Percentiles rank a stretch among this genome's conserved stretches.
Evolutionary conservation across 2,329 filamentous ascomycete species (phyloP).

Genomic region (Penicillium sp.): DNA sequence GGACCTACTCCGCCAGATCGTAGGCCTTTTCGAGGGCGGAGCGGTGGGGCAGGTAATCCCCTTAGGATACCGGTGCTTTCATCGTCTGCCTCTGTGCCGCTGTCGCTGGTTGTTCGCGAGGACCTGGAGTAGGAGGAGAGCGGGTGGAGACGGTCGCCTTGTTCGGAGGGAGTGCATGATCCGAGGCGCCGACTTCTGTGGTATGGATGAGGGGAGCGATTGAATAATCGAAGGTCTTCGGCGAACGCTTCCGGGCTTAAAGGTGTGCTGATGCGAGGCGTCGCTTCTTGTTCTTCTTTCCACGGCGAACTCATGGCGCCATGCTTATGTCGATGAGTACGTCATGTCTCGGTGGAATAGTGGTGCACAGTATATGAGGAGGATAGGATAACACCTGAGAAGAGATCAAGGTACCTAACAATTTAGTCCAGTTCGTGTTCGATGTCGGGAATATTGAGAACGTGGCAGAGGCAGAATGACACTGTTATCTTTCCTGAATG

Average conservation of each 20-base stretch:
- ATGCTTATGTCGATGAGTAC: constrained; percentile 24
- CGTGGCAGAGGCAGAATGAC: constrained; percentile 3
- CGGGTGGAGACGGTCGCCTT: constrained; percentile 28
- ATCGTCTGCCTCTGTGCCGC: constrained; percentile 90
- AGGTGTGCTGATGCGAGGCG: constrained; percentile 17
- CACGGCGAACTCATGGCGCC: constrained; percentile 28
- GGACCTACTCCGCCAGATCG: constrained; percentile 32
- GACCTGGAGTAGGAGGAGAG: constrained; percentile 37
- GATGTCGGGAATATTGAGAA: constrained; percentile 2
- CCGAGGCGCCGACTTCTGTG: constrained; percentile 54
- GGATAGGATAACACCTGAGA: background rate
- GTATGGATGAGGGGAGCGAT: constrained; percentile 61
- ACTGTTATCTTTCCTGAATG: constrained; percentile 17
- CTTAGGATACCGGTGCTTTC: constrained; percentile 69
- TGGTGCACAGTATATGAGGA: background rate
- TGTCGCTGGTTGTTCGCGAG: constrained; percentile 65
- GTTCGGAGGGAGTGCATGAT: constrained; percentile 38
- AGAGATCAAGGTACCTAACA: background rate
- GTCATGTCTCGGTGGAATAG: constrained; percentile 22
- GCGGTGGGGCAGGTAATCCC: constrained; percentile 70
- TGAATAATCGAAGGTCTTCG: constrained; percentile 42
- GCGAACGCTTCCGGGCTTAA: constrained; percentile 13
- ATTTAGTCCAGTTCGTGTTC: background rate
- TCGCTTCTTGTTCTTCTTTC: constrained; percentile 24
- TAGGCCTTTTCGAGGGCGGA: constrained; percentile 68